Evolutionary conservation across 257 asterid genomes (phyloP).

Genomic region (Rubia yunnanensis): DNA sequence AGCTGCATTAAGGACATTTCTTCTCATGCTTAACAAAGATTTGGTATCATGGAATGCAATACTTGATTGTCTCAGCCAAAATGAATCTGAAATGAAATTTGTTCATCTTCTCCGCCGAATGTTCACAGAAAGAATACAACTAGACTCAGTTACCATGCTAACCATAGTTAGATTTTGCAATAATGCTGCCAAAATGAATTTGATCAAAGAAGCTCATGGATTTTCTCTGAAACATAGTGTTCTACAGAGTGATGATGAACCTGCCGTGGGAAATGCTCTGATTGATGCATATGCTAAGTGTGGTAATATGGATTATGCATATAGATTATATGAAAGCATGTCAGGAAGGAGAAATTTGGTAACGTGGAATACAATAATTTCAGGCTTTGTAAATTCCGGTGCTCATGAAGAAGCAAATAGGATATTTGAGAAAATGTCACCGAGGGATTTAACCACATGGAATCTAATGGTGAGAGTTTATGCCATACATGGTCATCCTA

Average conservation of each 20-base stretch:
- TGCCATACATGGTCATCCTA: constrained; percentile 47
- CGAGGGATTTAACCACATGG: constrained; percentile 62
- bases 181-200: constrained; percentile 25
- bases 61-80: constrained; percentile 55
- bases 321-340: constrained; percentile 37
- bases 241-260: constrained; percentile 31
- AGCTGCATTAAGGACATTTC: constrained; percentile 44
- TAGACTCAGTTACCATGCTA: constrained; percentile 61
- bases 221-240: constrained; percentile 39
- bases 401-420: constrained; percentile 33
- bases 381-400: constrained; percentile 43
- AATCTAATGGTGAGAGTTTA: constrained; percentile 60
- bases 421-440: constrained; percentile 45
- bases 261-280: constrained; percentile 55
- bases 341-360: constrained; percentile 43
- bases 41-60: constrained; percentile 75
- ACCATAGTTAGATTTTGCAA: constrained; percentile 38
- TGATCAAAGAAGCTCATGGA: constrained; percentile 71
- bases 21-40: constrained; percentile 40
- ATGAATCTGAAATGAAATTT: constrained; percentile 34
- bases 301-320: constrained; percentile 46
- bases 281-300: constrained; percentile 81
- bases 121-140: constrained; percentile 42
- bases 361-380: constrained; percentile 59
- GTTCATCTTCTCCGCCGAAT: constrained; percentile 35